A percentile compares a stretch with the other conserved stretches of the same genome.
phyloP scores from a whole-genome alignment of 2,329 filamentous ascomycete genomes.

The Phialophora verrucosa region DNA sequence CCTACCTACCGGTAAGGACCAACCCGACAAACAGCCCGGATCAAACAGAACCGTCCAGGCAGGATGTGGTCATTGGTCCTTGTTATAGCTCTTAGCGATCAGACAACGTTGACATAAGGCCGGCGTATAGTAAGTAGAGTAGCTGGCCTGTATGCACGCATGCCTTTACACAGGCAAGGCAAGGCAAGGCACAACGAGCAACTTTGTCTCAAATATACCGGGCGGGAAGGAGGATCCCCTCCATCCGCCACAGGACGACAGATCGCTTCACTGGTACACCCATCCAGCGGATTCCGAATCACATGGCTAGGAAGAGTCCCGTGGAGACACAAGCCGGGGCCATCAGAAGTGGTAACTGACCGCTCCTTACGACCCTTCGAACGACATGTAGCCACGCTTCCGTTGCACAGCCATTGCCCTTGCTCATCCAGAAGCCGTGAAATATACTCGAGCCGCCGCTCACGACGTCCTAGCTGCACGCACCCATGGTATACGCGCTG shows the following conservation, averaged over 20 bases:
- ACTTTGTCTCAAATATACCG: background rate
- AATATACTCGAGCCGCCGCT: conserved; percentile 5
- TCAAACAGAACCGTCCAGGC: background rate
- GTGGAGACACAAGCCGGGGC: background rate
- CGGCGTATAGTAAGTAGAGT: background rate
- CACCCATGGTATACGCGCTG: conserved; percentile 30
- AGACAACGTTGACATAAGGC: background rate
- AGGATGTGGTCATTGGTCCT: background rate
- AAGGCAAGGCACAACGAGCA: background rate
- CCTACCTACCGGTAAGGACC: background rate
- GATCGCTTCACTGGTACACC: no score
- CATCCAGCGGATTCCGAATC: background rate
- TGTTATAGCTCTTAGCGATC: background rate
- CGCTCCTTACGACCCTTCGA: background rate
- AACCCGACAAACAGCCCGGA: background rate
- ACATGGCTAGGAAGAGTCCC: background rate
- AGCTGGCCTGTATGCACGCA: background rate
- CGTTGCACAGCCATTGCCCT: background rate
- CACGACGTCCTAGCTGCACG: conserved; percentile 23
- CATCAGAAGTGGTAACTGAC: background rate
- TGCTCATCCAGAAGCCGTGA: background rate
- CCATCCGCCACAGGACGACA: no score
- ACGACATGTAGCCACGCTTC: background rate
- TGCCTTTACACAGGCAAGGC: background rate
- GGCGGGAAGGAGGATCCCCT: no score